phyloP scores from a whole-genome alignment of 2,329 filamentous ascomycete genomes.

The Pseudocercospora macadamiae region DNA sequence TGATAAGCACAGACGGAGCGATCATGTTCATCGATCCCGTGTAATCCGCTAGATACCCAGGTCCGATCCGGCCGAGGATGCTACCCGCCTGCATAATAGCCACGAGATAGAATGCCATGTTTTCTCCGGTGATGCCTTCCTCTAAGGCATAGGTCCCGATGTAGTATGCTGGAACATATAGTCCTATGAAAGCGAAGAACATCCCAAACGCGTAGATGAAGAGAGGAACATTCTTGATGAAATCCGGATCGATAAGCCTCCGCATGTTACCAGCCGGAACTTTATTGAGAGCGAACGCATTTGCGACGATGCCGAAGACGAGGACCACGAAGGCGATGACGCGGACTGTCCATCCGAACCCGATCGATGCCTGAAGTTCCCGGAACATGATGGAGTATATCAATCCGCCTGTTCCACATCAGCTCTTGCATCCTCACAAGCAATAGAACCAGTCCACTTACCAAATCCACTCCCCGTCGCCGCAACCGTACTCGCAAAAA shows the following conservation, averaged over 20 bases:
- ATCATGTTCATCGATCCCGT: slow-evolving; percentile 47
- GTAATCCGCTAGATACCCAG: slow-evolving; percentile 48
- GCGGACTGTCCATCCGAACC: slow-evolving; percentile 13
- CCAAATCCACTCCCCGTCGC: slow-evolving; percentile 10
- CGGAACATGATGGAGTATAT: slow-evolving; percentile 23
- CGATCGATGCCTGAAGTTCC: slow-evolving; percentile 5
- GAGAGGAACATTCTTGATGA: slow-evolving; percentile 41
- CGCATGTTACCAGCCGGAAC: slow-evolving; percentile 44
- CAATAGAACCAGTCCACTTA: not conserved
- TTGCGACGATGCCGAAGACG: slow-evolving; percentile 4
- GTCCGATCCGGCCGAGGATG: slow-evolving; percentile 47
- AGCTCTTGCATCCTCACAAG: not conserved
- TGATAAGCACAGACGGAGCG: not conserved
- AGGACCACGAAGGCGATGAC: slow-evolving; percentile 22
- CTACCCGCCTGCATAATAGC: slow-evolving; percentile 66
- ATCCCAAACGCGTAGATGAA: not conserved
- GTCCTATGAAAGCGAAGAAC: slow-evolving; percentile 46
- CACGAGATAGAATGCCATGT: slow-evolving; percentile 66
- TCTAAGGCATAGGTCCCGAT: slow-evolving; percentile 60
- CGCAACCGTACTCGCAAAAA: slow-evolving; percentile 8
- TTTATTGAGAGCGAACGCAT: not conserved
- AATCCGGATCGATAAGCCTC: slow-evolving; percentile 38
- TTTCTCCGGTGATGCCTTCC: slow-evolving; percentile 19
- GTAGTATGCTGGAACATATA: slow-evolving; percentile 57
- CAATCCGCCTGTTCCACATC: slow-evolving; percentile 40